phyloP scores from a whole-genome alignment of 257 asterid genomes.

The Penstemon newberryi region DNA sequence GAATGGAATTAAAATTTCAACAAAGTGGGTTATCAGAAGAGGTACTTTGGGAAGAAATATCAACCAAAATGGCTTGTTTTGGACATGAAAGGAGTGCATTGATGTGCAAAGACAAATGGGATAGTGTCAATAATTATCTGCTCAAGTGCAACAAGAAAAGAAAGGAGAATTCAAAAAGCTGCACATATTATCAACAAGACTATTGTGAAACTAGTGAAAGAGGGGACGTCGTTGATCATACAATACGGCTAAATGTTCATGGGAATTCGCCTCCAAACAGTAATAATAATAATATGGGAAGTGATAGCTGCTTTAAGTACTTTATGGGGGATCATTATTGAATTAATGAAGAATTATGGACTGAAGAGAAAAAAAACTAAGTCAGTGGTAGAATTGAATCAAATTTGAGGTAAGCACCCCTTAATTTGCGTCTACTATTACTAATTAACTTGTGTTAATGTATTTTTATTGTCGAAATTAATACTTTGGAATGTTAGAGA shows the following conservation, averaged over 20 bases:
- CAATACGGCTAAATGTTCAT: constrained; percentile 38
- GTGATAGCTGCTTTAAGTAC: constrained; percentile 66
- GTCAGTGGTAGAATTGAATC: too few relatives aligned
- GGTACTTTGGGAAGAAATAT: constrained; percentile 69
- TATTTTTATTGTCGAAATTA: constrained; percentile 8
- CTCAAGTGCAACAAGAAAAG: constrained; percentile 59
- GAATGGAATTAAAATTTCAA: constrained; percentile 52
- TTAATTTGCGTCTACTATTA: neutral
- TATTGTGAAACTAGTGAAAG: constrained; percentile 23
- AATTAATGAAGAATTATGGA: constrained; percentile 60
- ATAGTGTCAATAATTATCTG: constrained; percentile 46
- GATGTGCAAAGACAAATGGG: constrained; percentile 74
- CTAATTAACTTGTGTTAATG: constrained; percentile 12
- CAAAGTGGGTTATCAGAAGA: constrained; percentile 43
- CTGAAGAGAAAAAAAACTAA: constrained; percentile 17
- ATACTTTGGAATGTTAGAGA: neutral
- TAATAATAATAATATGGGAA: constrained; percentile 23
- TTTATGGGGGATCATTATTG: constrained; percentile 74
- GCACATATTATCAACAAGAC: constrained; percentile 26
- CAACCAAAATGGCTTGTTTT: constrained; percentile 55
- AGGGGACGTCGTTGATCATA: constrained; percentile 29
- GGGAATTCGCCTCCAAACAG: constrained; percentile 26
- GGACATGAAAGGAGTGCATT: constrained; percentile 64
- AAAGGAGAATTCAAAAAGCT: constrained; percentile 51
- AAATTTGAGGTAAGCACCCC: too few relatives aligned